Evolutionary conservation across 169 alveolate species (phyloP).

Genomic region (Cryptosporidium xiaoi): DNA sequence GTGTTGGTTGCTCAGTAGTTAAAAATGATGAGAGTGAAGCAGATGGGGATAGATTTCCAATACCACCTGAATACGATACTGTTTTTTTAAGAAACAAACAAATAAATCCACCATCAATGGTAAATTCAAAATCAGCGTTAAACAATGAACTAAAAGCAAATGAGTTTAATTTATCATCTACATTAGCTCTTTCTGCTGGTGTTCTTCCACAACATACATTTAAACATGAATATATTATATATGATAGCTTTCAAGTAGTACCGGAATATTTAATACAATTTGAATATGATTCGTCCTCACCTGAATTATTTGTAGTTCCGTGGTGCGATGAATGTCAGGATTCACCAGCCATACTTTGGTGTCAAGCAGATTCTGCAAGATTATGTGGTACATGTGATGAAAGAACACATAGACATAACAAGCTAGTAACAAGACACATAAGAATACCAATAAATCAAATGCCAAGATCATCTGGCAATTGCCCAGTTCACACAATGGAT

Average conservation of each 20-base stretch:
- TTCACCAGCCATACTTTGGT: conserved; percentile 87
- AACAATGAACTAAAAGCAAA: conserved; percentile 42
- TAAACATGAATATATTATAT: conserved; percentile 86
- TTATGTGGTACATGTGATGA: conserved; percentile 88
- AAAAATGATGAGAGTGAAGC: conserved; percentile 81
- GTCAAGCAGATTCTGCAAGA: conserved; percentile 89
- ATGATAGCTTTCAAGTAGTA: conserved; percentile 88
- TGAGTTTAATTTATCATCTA: conserved; percentile 55
- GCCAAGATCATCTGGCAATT: conserved; percentile 84
- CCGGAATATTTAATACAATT: conserved; percentile 87
- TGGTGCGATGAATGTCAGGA: conserved; percentile 91
- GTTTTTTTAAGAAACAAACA: conserved; percentile 71
- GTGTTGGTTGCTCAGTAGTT: conserved; percentile 86
- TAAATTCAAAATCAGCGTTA: conserved; percentile 37
- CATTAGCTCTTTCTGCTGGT: conserved; percentile 79
- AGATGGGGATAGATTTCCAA: conserved; percentile 81
- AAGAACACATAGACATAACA: conserved; percentile 86
- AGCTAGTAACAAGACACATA: conserved; percentile 88
- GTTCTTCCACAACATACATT: conserved; percentile 90
- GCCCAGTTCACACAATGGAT: conserved; percentile 83
- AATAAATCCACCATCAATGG: conserved; percentile 71
- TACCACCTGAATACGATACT: conserved; percentile 81
- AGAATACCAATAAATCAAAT: conserved; percentile 87
- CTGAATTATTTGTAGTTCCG: conserved; percentile 89
- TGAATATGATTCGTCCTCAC: conserved; percentile 87